Conservation (phyloP, 441 rosid genomes). For the Macaranga tanarius region DNA sequence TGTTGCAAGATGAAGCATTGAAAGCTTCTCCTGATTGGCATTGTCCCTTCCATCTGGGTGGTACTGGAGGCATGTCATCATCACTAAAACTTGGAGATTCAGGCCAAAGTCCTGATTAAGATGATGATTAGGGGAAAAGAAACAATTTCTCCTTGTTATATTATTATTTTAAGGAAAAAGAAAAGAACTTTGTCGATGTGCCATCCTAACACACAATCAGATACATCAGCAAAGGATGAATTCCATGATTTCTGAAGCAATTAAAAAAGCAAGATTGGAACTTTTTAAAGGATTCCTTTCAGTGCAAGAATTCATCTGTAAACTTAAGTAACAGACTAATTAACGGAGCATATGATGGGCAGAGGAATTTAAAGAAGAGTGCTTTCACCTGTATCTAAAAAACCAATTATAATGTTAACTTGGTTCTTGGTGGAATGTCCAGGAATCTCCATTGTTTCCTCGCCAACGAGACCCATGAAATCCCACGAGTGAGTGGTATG, state of each 20-base stretch:
- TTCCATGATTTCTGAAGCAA: neutral
- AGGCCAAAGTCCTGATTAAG: constrained; percentile 68
- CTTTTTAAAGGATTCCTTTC: neutral
- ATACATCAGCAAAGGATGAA: neutral
- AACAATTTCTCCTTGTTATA: too few relatives aligned
- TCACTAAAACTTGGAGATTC: constrained; percentile 69
- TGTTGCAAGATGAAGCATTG: constrained; percentile 64
- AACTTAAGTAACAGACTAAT: neutral
- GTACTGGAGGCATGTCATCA: constrained; percentile 63
- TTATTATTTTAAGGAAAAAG: too few relatives aligned
- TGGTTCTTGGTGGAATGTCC: constrained; percentile 56
- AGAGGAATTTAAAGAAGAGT: neutral
- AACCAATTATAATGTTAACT: constrained; percentile 50
- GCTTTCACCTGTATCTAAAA: constrained; percentile 49
- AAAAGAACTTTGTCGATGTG: neutral
- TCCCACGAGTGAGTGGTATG: constrained; percentile 68
- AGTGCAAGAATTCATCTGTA: neutral
- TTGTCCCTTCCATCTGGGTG: constrained; percentile 57
- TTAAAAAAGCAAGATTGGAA: neutral
- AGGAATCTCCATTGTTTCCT: constrained; percentile 50
- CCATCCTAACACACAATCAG: neutral
- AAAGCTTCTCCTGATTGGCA: constrained; percentile 64
- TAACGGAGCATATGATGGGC: neutral
- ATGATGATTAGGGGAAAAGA: constrained; percentile 3
- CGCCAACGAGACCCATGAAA: constrained; percentile 54